phyloP scores from a whole-genome alignment of 495 filamentous ascomycete species.

The Talaromyces ruber region DNA sequence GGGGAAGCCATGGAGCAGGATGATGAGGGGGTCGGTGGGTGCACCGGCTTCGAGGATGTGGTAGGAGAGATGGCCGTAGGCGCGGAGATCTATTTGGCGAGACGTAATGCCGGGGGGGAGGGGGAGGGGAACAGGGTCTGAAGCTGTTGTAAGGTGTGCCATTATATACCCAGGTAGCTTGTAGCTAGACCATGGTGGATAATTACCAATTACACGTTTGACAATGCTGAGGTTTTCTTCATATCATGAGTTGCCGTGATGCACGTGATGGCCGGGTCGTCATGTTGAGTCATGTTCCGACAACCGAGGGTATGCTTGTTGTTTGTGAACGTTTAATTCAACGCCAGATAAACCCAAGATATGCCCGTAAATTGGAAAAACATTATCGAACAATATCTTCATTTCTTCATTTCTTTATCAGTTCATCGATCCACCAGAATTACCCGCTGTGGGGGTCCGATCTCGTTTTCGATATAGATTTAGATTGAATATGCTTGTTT shows the following conservation, averaged over 20 bases:
- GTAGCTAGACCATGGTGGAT: neutral
- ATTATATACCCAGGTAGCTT: neutral
- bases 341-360: neutral
- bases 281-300: constrained; percentile 4
- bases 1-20: constrained; percentile 59
- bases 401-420: too few species aligned
- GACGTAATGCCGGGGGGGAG: constrained; percentile 43
- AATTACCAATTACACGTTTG: neutral
- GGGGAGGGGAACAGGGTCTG: constrained; percentile 34
- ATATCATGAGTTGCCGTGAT: neutral
- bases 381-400: neutral
- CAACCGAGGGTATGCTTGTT: neutral
- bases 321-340: neutral
- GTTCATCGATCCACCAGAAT: neutral
- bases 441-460: neutral
- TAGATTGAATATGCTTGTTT: neutral
- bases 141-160: neutral
- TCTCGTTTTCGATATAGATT: neutral
- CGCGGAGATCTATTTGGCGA: constrained; percentile 38
- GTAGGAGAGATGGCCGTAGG: constrained; percentile 41
- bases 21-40: constrained; percentile 43
- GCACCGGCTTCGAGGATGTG: constrained; percentile 51
- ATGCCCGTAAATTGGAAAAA: neutral
- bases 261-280: constrained; percentile 1
- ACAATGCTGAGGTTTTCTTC: neutral